These are phyloP conservation scores for Plectosphaerella cucumerina DNA, from an alignment of 2,329 filamentous ascomycete species.

Conservation along the genomic window DNA sequence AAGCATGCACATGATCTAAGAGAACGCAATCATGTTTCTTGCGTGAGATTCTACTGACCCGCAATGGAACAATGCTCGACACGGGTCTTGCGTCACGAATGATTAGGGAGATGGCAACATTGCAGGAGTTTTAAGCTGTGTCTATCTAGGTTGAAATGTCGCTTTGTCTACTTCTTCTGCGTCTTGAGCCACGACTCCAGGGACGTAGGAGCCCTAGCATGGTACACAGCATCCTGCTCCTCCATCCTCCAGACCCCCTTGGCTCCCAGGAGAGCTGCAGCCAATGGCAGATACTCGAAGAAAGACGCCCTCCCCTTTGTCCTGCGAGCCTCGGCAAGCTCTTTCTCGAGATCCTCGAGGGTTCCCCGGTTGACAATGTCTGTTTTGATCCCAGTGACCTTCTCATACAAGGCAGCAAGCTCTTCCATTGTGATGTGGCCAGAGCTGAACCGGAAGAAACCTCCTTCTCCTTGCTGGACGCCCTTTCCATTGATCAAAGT, in stretches of 20 bases:
- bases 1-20: no score
- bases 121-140: no score
- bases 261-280: not conserved
- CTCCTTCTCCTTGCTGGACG: conserved; percentile 5
- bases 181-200: not conserved
- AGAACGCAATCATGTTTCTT: no score
- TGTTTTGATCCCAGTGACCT: not conserved
- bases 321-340: not conserved
- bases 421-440: conserved; percentile 5
- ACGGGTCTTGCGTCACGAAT: no score
- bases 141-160: no score
- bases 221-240: not conserved
- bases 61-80: no score
- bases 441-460: conserved; percentile 7
- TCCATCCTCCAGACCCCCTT: not conserved
- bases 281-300: not conserved
- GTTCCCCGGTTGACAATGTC: not conserved
- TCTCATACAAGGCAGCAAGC: conserved; percentile 3
- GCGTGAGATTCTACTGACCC: no score
- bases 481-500: conserved; percentile 6
- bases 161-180: not conserved
- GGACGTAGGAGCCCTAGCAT: not conserved
- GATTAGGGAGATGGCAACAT: no score
- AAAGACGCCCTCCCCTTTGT: not conserved
- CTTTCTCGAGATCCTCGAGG: not conserved